Percentiles rank a stretch among this genome's conserved stretches.
Conservation (phyloP, 352 stramenopile genomes). For the Phytopythium vexans region DNA sequence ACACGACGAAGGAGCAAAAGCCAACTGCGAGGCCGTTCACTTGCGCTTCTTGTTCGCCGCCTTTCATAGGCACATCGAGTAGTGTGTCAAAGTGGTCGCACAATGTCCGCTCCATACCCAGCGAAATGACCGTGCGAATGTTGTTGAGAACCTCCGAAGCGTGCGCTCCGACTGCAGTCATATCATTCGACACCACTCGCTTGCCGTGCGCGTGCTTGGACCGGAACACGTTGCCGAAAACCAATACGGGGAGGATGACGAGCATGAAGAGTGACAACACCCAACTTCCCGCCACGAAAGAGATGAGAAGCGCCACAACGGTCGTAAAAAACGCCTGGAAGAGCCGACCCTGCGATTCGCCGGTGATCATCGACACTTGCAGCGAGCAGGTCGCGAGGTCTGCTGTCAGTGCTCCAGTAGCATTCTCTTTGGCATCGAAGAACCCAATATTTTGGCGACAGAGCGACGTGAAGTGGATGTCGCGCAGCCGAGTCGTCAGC, state of each 20-base stretch:
- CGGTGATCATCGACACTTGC: constrained; percentile 40
- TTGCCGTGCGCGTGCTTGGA: constrained; percentile 20
- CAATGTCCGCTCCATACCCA: constrained; percentile 24
- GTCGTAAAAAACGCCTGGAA: constrained; percentile 47
- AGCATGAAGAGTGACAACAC: constrained; percentile 60
- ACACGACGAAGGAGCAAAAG: constrained; percentile 61
- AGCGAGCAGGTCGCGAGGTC: constrained; percentile 46
- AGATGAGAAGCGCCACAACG: constrained; percentile 38
- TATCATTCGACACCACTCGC: constrained; percentile 12
- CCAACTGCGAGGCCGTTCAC: constrained; percentile 45
- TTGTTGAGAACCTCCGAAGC: constrained; percentile 33
- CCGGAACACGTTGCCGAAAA: constrained; percentile 29
- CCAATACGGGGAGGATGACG: constrained; percentile 49
- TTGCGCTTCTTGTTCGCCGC: constrained; percentile 20
- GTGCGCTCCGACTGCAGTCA: constrained; percentile 22
- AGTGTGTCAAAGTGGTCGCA: constrained; percentile 11
- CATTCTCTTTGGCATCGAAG: constrained; percentile 32
- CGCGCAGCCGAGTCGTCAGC: constrained; percentile 37
- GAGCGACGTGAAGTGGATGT: constrained; percentile 46
- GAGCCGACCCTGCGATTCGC: constrained; percentile 40
- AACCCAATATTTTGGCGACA: constrained; percentile 50
- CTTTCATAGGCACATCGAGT: constrained; percentile 9
- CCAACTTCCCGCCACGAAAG: constrained; percentile 52
- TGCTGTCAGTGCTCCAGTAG: constrained; percentile 32
- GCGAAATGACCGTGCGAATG: constrained; percentile 40